phyloP scores from a whole-genome alignment of 805 yeast genomes.

The Naumovozyma dairenensis region DNA sequence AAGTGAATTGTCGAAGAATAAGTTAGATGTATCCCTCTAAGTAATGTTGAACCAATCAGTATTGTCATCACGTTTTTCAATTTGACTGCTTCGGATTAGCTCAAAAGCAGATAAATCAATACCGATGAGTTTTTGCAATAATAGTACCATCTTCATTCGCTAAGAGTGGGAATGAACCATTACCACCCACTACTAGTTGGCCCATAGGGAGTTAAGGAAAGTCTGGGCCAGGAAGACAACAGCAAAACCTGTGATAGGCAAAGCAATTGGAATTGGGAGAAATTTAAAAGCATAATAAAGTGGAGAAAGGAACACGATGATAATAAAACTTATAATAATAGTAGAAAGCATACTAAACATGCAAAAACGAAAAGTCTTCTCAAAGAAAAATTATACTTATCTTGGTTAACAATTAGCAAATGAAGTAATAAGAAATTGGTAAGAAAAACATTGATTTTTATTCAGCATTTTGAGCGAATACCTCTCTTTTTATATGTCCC shows the following conservation, averaged over 20 bases:
- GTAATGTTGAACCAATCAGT: slow-evolving; percentile 1
- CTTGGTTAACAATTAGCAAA: no score
- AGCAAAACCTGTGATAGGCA: neutral
- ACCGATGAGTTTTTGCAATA: slow-evolving; percentile 1
- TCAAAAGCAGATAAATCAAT: slow-evolving; percentile 1
- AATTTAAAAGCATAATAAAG: neutral
- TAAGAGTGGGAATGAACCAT: neutral
- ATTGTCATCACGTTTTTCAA: neutral
- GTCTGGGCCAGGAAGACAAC: neutral
- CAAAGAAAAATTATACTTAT: no score
- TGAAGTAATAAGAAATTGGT: no score
- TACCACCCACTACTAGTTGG: slow-evolving; percentile 1
- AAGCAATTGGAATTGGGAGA: neutral
- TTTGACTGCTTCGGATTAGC: neutral
- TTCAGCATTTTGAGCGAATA: no score
- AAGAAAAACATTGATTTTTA: no score
- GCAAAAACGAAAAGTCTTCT: no score
- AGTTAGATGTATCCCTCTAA: slow-evolving; percentile 1
- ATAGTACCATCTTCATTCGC: neutral
- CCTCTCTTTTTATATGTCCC: no score
- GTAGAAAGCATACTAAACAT: no score
- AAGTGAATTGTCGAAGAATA: neutral
- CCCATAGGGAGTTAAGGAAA: neutral
- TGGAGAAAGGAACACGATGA: neutral
- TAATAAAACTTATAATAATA: no score